Evolutionary conservation across 2,329 filamentous ascomycete genomes (phyloP).

Genomic region (Colletotrichum sp.): DNA sequence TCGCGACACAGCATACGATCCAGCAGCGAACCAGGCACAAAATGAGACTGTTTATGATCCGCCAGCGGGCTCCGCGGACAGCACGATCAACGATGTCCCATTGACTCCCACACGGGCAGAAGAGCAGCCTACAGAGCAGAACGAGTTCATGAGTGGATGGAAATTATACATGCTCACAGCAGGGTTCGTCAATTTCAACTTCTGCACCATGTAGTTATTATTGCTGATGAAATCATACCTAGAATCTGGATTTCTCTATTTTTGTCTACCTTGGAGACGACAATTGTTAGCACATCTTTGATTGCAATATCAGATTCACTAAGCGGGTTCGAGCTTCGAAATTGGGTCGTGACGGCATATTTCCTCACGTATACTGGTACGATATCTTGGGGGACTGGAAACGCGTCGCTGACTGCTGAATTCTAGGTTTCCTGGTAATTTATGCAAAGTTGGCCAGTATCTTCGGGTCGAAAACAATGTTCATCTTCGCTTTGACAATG

Average conservation of each 20-base stretch:
- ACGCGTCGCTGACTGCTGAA: background rate
- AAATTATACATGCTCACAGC: background rate
- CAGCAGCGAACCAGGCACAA: background rate
- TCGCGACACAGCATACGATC: background rate
- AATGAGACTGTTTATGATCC: background rate
- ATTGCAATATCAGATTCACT: slow-evolving; percentile 48
- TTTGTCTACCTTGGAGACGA: slow-evolving; percentile 51
- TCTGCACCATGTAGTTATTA: background rate
- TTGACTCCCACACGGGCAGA: background rate
- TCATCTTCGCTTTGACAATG: slow-evolving; percentile 37
- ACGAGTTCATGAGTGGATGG: background rate
- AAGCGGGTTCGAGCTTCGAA: slow-evolving; percentile 35
- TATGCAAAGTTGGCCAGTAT: slow-evolving; percentile 50
- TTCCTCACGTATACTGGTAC: slow-evolving; percentile 52
- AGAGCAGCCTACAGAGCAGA: background rate
- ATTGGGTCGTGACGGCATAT: slow-evolving; percentile 54
- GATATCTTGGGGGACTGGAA: background rate
- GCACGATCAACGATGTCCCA: background rate
- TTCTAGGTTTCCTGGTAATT: slow-evolving; percentile 23
- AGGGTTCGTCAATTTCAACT: background rate
- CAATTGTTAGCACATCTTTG: slow-evolving; percentile 54
- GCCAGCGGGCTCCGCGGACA: background rate
- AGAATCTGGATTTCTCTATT: slow-evolving; percentile 32
- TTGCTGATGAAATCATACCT: background rate
- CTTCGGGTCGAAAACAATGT: slow-evolving; percentile 42